Percentiles rank a stretch among this genome's conserved stretches.
These are phyloP conservation scores for Stemphylium beticola DNA, from an alignment of 2,329 filamentous ascomycete species.

Conservation along the genomic window DNA sequence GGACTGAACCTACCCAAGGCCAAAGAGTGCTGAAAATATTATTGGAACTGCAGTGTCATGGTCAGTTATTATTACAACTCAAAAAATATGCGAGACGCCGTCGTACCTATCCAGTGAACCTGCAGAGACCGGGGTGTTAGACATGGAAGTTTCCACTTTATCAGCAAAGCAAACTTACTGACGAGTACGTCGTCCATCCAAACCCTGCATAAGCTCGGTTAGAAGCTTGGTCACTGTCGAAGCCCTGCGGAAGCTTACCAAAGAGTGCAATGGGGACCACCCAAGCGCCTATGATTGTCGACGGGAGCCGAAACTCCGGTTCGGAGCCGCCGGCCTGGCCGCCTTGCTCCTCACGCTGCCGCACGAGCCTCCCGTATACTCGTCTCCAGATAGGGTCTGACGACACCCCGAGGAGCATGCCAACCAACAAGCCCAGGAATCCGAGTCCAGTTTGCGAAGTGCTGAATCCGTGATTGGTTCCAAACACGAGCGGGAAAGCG, in stretches of 20 bases:
- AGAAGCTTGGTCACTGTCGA: constrained; percentile 35
- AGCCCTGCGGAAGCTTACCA: constrained; percentile 56
- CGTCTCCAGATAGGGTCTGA: constrained; percentile 71
- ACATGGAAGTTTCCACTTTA: constrained; percentile 49
- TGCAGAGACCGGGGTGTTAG: constrained; percentile 42
- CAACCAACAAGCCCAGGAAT: constrained; percentile 70
- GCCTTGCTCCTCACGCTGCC: constrained; percentile 58
- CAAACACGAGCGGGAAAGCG: constrained; percentile 82
- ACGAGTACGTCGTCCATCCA: constrained; percentile 79
- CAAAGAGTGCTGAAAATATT: constrained; percentile 57
- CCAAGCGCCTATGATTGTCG: constrained; percentile 69
- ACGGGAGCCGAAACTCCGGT: constrained; percentile 85
- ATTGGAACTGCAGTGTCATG: constrained; percentile 54
- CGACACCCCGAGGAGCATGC: constrained; percentile 68
- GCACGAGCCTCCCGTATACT: constrained; percentile 65
- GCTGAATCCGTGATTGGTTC: constrained; percentile 74
- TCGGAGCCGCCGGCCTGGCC: constrained; percentile 67
- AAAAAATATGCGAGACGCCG: constrained; percentile 25
- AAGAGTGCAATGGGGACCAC: constrained; percentile 83
- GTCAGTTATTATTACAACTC: constrained; percentile 42
- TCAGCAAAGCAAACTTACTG: constrained; percentile 71
- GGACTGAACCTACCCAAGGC: constrained; percentile 48
- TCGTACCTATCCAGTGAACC: constrained; percentile 59
- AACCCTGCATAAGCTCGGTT: constrained; percentile 60
- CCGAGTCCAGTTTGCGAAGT: constrained; percentile 80